phyloP scores from a whole-genome alignment of 1,139 yeast genomes.

The Zygoascus hellenicus region DNA sequence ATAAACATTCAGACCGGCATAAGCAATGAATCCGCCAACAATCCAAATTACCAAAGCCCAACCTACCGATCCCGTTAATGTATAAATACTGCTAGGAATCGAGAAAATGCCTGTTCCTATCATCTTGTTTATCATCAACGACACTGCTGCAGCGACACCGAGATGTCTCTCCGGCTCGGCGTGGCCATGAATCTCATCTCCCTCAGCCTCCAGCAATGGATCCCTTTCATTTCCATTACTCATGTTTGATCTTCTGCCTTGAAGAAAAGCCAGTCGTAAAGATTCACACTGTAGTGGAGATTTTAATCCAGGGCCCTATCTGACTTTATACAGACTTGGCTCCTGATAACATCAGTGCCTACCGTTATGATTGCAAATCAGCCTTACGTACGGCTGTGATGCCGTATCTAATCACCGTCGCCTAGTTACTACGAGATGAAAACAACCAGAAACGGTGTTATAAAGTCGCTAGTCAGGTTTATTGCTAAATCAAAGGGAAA shows the following conservation, averaged over 20 bases:
- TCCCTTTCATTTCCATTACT: background rate
- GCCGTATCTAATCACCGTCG: too few species aligned
- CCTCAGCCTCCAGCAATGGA: background rate
- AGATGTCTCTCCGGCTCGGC: slow-evolving; percentile 10
- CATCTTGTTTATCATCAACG: slow-evolving; percentile 66
- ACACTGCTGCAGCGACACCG: slow-evolving; percentile 46
- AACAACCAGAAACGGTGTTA: too few species aligned
- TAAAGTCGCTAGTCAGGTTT: too few species aligned
- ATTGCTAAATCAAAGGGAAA: too few species aligned
- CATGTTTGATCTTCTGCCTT: background rate
- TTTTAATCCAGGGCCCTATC: too few species aligned
- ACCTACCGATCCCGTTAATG: slow-evolving; percentile 68
- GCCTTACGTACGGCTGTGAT: too few species aligned
- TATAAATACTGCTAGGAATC: slow-evolving; percentile 64
- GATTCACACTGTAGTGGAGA: too few species aligned
- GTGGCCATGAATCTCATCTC: background rate
- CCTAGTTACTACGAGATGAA: too few species aligned
- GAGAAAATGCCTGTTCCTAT: slow-evolving; percentile 81
- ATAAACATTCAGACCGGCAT: slow-evolving; percentile 64
- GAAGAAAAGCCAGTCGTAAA: too few species aligned
- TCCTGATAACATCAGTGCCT: too few species aligned
- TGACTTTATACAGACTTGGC: too few species aligned
- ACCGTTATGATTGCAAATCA: too few species aligned
- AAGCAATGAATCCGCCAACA: slow-evolving; percentile 63
- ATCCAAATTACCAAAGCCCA: slow-evolving; percentile 64